Conservation (phyloP, 495 filamentous ascomycete genomes). For the Daldinia caldariorum region DNA sequence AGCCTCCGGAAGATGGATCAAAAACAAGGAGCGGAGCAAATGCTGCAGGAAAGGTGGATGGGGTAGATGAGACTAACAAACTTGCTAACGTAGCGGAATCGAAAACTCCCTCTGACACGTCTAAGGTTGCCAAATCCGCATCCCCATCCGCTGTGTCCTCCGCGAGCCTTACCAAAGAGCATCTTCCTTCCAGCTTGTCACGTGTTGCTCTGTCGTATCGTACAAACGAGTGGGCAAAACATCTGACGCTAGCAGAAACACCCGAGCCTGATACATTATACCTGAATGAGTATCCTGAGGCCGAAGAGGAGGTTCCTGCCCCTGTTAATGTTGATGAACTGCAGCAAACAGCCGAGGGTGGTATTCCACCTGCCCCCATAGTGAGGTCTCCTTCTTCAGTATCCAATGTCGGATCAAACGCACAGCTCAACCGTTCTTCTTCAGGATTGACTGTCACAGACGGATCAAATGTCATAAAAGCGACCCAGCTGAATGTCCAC, state of each 20-base stretch:
- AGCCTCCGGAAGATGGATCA: conserved; percentile 22
- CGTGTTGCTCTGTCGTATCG: conserved; percentile 82
- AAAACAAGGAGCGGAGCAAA: conserved; percentile 36
- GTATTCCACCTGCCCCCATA: conserved; percentile 51
- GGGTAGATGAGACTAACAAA: conserved; percentile 24
- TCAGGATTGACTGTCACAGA: conserved; percentile 53
- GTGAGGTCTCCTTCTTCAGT: conserved; percentile 49
- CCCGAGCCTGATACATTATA: conserved; percentile 75
- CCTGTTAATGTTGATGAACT: conserved; percentile 73
- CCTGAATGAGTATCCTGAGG: conserved; percentile 50
- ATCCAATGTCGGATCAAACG: conserved; percentile 44
- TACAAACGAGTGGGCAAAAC: conserved; percentile 97
- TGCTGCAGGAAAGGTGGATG: conserved; percentile 31
- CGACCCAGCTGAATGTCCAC: conserved; percentile 32
- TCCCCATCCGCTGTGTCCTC: conserved; percentile 54
- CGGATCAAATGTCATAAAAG: conserved; percentile 36
- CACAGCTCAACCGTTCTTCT: conserved; percentile 55
- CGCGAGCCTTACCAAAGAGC: conserved; percentile 58
- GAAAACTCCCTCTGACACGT: conserved; percentile 36
- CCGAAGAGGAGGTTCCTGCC: conserved; percentile 60
- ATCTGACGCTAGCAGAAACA: conserved; percentile 78
- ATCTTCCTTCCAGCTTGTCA: conserved; percentile 68
- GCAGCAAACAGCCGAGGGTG: conserved; percentile 72
- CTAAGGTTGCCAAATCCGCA: conserved; percentile 46
- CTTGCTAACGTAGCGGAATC: conserved; percentile 14